Conservation (phyloP, 345 rosid genomes). For the Populus alba region DNA sequence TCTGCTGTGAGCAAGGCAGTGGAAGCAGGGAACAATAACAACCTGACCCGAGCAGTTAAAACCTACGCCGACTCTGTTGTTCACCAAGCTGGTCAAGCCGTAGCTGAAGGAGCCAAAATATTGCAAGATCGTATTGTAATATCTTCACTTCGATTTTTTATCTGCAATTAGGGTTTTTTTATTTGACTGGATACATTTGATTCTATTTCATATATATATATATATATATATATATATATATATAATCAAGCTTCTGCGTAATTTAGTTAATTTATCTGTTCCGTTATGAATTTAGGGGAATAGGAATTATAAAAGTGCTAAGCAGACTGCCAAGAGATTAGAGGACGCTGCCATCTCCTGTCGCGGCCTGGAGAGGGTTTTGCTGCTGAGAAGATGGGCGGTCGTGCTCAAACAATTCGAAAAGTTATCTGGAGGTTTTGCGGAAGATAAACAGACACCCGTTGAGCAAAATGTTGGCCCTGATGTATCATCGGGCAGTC, state of each 20-base stretch:
- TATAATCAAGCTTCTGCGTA: not conserved
- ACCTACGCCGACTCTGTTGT: conserved; percentile 93
- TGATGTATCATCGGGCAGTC: conserved; percentile 55
- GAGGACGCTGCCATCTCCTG: conserved; percentile 83
- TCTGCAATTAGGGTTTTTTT: not conserved
- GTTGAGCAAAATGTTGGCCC: conserved; percentile 39
- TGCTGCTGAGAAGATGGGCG: conserved; percentile 76
- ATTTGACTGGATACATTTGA: not conserved
- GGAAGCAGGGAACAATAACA: conserved; percentile 91
- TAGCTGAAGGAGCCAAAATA: conserved; percentile 94
- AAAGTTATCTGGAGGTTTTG: conserved; percentile 29
- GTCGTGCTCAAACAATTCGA: conserved; percentile 72
- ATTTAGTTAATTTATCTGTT: not conserved
- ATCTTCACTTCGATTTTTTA: not conserved
- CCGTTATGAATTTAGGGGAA: conserved; percentile 40
- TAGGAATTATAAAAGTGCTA: conserved; percentile 59
- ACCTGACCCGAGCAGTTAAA: conserved; percentile 81
- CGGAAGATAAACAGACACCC: conserved; percentile 42
- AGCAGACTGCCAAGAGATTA: conserved; percentile 70
- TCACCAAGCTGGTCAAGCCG: conserved; percentile 96
- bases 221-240: too few species aligned
- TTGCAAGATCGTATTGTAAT: conserved; percentile 89
- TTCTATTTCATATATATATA: not conserved
- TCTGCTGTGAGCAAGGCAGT: conserved; percentile 92
- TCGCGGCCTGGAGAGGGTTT: conserved; percentile 70